A percentile compares a stretch with the other conserved stretches of the same genome.
Conservation (phyloP, 176 grass and related monocot genomes). For the Leersia perrieri region DNA sequence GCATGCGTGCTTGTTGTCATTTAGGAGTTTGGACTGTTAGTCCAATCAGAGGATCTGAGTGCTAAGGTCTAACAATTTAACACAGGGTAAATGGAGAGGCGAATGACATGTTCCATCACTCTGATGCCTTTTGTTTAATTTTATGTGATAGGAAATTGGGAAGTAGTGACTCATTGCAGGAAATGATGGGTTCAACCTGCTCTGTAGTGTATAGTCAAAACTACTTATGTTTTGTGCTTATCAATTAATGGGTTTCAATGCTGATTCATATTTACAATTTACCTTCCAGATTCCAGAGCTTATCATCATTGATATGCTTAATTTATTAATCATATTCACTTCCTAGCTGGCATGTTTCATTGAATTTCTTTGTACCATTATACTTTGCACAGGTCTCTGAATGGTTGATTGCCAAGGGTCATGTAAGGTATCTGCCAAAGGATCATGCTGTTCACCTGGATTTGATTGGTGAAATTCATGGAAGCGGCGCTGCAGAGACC, state of each 20-base stretch:
- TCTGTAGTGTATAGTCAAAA: not conserved
- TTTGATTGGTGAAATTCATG: slow-evolving; percentile 68
- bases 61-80: not conserved
- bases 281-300: not conserved
- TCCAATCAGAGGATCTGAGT: not conserved
- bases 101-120: no score
- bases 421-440: slow-evolving; percentile 52
- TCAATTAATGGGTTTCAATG: not conserved
- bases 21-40: not conserved
- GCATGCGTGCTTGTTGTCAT: not conserved
- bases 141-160: no score
- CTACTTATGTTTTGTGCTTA: not conserved
- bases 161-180: not conserved
- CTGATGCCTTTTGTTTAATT: no score
- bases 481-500: slow-evolving; percentile 55
- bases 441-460: slow-evolving; percentile 80
- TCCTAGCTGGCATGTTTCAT: slow-evolving; percentile 13
- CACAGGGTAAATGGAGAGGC: no score
- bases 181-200: not conserved
- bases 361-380: not conserved
- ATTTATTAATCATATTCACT: not conserved
- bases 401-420: slow-evolving; percentile 64
- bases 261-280: not conserved
- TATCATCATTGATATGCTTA: not conserved
- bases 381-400: slow-evolving; percentile 67